These are phyloP conservation scores for Diaporthe sp. DNA, from an alignment of 2,329 filamentous ascomycete genomes.

Conservation along the genomic window DNA sequence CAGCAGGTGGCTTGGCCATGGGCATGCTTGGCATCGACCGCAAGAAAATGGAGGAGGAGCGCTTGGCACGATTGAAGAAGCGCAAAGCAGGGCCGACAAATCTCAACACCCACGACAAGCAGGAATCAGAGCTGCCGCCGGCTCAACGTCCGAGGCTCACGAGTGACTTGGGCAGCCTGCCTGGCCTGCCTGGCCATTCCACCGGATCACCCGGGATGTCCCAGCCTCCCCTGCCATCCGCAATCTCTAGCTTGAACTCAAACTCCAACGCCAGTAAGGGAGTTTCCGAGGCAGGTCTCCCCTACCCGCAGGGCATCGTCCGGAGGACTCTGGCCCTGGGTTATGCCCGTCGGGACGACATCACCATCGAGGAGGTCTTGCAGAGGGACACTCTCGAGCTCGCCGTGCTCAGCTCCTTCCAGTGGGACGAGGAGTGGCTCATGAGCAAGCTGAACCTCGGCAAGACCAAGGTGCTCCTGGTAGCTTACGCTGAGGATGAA, in stretches of 20 bases:
- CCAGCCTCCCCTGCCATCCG: conserved; percentile 7
- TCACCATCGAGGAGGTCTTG: conserved; percentile 89
- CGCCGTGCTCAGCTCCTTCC: conserved; percentile 87
- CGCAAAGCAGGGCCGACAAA: conserved; percentile 48
- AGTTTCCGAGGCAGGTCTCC: conserved; percentile 46
- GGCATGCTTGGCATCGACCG: conserved; percentile 74
- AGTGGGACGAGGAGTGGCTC: conserved; percentile 88
- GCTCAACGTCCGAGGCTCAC: conserved; percentile 30
- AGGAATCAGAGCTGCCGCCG: conserved; percentile 38
- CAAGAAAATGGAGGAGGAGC: conserved; percentile 87
- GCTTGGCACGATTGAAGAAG: conserved; percentile 78
- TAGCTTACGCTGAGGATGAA: conserved; percentile 68
- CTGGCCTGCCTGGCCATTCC: not conserved
- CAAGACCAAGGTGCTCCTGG: conserved; percentile 73
- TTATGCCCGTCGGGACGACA: conserved; percentile 71
- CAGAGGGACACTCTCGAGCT: conserved; percentile 79
- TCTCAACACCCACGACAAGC: not conserved
- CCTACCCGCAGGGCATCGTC: conserved; percentile 72
- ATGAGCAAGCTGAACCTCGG: conserved; percentile 75
- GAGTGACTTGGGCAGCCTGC: not conserved
- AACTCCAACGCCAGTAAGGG: not conserved
- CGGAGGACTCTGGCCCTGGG: conserved; percentile 85
- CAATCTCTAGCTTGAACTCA: conserved; percentile 17
- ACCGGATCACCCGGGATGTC: conserved; percentile 17
- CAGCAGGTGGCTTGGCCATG: conserved; percentile 32